Evolutionary conservation across 106 monocot genomes (phyloP), one percentile per base, ranked within the genome.

Genomic region (Agapanthus africanus): DNA sequence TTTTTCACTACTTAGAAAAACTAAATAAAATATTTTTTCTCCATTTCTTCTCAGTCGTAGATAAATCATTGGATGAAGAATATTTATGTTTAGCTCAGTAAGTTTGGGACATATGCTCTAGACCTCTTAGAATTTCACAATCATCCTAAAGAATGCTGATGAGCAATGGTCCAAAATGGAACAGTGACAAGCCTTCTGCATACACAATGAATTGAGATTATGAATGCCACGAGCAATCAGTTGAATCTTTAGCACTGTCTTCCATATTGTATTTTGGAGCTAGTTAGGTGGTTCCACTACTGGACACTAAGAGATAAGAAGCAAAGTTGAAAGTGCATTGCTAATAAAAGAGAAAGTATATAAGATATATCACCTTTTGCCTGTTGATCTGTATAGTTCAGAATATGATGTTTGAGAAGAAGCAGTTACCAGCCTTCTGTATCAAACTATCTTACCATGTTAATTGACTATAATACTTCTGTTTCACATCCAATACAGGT

Each of bases 401-500:
- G 16, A 35, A 36, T 61, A 28, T 56, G 19, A 30, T 56, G 28
- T 56, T 56, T 56, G 56, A 4, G 51, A 23, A 56, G 27, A 26
- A 28, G 28, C 54, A 56, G 15, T 61, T 61, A 3, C 32, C 19
- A 16, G 6, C 60, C 15, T 34, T 61, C 11, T 11, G 6, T 7
- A 19, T 35, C 35, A 35, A 35, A 19, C 2, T 18, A 16, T 1
- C 19, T 61, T 61, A 35, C 22, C 30, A 28, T 1, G 16, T 56
- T 30, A 56, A 36, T 7, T 61, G 36, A 40, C 63, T 19, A 39
- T 61, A 62, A 27, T 32, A 59, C 30, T 19, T 31, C 50, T 63
- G 68, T 66, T n/a, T 40, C 27, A 47, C 72, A 70, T 40, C 31
- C 16, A 68, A 31, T 77, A 72, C 75, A 99, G 99, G 85, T 99